phyloP scores from a whole-genome alignment of 768 basidiomycete species.

The Cyathus striatus region DNA sequence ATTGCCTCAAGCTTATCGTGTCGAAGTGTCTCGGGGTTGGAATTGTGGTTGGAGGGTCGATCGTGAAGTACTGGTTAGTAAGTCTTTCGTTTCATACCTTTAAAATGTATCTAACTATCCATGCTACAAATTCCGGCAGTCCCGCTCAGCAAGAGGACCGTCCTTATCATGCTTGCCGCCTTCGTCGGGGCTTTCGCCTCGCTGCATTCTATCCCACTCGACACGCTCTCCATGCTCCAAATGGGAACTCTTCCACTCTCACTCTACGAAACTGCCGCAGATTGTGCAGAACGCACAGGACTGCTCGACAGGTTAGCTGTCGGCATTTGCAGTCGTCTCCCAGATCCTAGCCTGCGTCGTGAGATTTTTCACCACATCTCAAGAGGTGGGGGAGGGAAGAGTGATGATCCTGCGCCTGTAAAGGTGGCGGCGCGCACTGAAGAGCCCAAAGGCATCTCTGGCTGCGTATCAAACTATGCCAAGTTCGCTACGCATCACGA shows the following conservation, averaged over 20 bases:
- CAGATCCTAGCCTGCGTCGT: conserved; percentile 89
- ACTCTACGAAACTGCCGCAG: conserved; percentile 91
- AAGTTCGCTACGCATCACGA: conserved; percentile 33
- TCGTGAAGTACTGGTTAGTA: conserved; percentile 74
- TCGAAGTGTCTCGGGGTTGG: conserved; percentile 84
- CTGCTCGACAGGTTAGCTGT: conserved; percentile 87
- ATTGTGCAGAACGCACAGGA: conserved; percentile 76
- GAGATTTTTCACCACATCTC: conserved; percentile 87
- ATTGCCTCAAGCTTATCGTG: conserved; percentile 78
- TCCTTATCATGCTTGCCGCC: conserved; percentile 64
- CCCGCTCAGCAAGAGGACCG: conserved; percentile 79
- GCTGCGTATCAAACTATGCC: conserved; percentile 16
- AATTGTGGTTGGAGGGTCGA: conserved; percentile 79
- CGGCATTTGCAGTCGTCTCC: conserved; percentile 85
- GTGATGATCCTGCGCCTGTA: conserved; percentile 17
- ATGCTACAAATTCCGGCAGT: conserved; percentile 50
- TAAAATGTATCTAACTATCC: neutral
- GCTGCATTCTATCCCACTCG: conserved; percentile 43
- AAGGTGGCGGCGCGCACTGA: conserved; percentile 9
- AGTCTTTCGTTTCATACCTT: neutral
- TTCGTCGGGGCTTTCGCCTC: conserved; percentile 23
- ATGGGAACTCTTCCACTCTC: conserved; percentile 86
- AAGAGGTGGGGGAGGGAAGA: conserved; percentile 83
- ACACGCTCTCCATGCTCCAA: conserved; percentile 66
- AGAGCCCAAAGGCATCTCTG: conserved; percentile 6